These are phyloP conservation scores for Neurospora terricola DNA, from an alignment of 495 filamentous ascomycete genomes.

Conservation along the genomic window DNA sequence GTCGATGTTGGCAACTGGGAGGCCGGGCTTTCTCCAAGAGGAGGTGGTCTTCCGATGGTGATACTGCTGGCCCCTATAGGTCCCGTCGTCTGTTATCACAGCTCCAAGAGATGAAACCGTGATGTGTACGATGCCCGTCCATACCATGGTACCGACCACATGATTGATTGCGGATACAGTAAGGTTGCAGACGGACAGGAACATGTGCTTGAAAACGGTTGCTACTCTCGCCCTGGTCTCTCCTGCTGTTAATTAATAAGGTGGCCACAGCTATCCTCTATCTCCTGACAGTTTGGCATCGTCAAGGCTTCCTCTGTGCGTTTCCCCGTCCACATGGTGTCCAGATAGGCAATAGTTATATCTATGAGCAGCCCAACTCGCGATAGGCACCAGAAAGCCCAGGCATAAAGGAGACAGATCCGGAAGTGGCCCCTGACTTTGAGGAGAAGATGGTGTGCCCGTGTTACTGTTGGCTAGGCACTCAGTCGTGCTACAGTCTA, in stretches of 20 bases:
- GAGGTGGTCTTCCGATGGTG: conserved; percentile 10
- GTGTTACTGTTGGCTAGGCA: not conserved
- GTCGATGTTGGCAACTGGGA: conserved; percentile 12
- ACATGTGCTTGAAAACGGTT: not conserved
- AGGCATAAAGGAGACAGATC: not conserved
- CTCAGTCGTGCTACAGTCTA: not conserved
- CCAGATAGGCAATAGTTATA: not conserved
- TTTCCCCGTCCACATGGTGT: not conserved
- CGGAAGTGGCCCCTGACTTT: not conserved
- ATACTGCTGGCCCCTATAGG: conserved; percentile 2
- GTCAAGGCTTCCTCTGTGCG: not conserved
- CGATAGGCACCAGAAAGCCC: not conserved
- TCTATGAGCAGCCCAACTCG: not conserved
- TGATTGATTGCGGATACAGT: not conserved
- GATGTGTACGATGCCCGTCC: not conserved
- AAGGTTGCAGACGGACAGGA: not conserved
- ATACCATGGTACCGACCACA: not conserved
- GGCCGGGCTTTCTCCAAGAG: conserved; percentile 9
- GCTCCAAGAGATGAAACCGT: not conserved
- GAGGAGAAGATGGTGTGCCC: not conserved
- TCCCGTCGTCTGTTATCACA: not conserved
- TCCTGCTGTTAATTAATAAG: not conserved
- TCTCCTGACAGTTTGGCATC: not conserved
- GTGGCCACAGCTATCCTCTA: not conserved
- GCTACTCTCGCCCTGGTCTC: not conserved